phyloP scores from a whole-genome alignment of 2,329 filamentous ascomycete genomes.

The Aspergillus thermomutatus region DNA sequence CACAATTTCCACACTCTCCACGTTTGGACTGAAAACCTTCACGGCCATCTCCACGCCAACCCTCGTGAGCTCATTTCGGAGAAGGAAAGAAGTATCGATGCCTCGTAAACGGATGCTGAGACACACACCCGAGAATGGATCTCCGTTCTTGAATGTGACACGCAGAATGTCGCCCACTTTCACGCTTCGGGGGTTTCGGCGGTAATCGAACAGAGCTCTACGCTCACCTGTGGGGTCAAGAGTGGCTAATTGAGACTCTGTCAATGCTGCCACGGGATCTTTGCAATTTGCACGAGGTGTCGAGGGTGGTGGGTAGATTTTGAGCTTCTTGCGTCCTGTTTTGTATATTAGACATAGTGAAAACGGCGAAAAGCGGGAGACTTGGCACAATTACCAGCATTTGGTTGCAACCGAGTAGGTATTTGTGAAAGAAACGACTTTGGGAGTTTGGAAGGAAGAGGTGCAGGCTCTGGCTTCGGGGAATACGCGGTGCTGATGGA shows the following conservation, averaged over 20 bases:
- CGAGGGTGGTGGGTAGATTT: constrained; percentile 49
- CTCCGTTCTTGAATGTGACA: constrained; percentile 77
- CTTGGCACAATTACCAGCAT: constrained; percentile 28
- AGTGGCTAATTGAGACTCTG: constrained; percentile 63
- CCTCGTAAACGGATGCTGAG: constrained; percentile 84
- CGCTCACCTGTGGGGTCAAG: constrained; percentile 86
- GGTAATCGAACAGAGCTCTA: constrained; percentile 71
- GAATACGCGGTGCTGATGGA: constrained; percentile 51
- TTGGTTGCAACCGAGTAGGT: constrained; percentile 36
- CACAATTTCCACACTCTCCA: constrained; percentile 89
- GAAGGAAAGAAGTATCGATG: constrained; percentile 80
- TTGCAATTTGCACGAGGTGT: constrained; percentile 37
- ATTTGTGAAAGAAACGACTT: constrained; percentile 42
- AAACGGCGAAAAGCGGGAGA: neutral
- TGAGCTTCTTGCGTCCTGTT: constrained; percentile 48
- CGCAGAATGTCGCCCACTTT: constrained; percentile 88
- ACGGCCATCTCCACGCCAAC: constrained; percentile 96
- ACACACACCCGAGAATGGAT: constrained; percentile 86
- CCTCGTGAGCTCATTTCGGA: constrained; percentile 81
- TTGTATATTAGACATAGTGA: neutral
- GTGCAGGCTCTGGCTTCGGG: constrained; percentile 37
- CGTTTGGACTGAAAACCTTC: constrained; percentile 88
- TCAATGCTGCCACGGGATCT: constrained; percentile 67
- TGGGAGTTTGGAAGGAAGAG: constrained; percentile 42
- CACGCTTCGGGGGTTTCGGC: constrained; percentile 71